Percentiles rank a stretch among this genome's conserved stretches.
Conservation (phyloP, 1,284 basidiomycete genomes). For the Puccinia hordei region DNA sequence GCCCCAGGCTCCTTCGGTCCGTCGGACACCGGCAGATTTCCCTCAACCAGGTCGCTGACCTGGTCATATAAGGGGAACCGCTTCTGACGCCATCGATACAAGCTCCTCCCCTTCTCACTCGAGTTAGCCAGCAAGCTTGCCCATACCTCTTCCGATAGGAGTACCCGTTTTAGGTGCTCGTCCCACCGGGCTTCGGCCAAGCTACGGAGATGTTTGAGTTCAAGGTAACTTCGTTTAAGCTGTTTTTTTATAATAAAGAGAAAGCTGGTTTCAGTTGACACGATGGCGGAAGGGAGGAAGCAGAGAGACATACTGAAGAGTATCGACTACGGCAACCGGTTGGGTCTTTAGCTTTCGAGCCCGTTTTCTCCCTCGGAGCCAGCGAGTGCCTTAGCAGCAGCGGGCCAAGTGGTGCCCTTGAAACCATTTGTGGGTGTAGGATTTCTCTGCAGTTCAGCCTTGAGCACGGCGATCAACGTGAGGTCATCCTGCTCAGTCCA, state of each 20-base stretch:
- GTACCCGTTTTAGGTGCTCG: neutral
- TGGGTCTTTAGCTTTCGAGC: slow-evolving; percentile 3
- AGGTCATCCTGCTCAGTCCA: slow-evolving; percentile 3
- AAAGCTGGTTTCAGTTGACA: neutral
- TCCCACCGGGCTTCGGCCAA: neutral
- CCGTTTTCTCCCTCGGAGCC: slow-evolving; percentile 1
- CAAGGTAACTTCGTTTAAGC: slow-evolving; percentile 14
- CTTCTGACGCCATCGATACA: slow-evolving; percentile 6
- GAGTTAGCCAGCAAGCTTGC: neutral
- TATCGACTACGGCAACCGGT: slow-evolving; percentile 6
- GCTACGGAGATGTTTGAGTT: neutral
- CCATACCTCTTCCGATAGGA: neutral
- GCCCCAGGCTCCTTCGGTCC: neutral
- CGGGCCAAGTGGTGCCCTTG: neutral
- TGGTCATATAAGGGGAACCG: neutral
- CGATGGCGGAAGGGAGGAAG: neutral
- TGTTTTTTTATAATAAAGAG: neutral
- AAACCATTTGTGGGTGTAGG: neutral
- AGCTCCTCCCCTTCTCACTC: neutral
- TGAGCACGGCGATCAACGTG: neutral
- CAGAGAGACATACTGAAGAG: neutral
- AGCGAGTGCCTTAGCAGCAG: neutral
- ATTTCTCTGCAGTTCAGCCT: neutral
- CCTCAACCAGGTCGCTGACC: neutral
- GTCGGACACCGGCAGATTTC: neutral